Evolutionary conservation across 2,329 filamentous ascomycete genomes (phyloP), one percentile per base, ranked within the genome.

Genomic region (Colletotrichum sp.): DNA sequence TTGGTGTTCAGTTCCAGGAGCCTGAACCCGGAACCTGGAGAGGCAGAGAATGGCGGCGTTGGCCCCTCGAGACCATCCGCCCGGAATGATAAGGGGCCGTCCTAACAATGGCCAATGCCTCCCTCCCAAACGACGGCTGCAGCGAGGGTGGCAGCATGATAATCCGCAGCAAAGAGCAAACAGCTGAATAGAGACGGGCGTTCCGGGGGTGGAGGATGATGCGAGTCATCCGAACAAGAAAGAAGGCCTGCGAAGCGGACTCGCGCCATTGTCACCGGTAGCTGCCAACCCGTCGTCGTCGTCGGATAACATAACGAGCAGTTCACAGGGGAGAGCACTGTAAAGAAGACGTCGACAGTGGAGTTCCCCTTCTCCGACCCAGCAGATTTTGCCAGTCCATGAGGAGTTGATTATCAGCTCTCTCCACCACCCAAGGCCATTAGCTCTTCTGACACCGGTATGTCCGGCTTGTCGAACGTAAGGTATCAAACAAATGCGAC

Each of bases 391-490:
- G 58, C 69, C 32, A 64, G 59, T 34, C 34, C 58, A 52, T 52
- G 36, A 65, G 32, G 62, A 32, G 48, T 28, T n/a, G 26, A 28
- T 10, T 30, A 58, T 64, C 63, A 68, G 69, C 58, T 58, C 63
- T 48, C 58, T 68, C 69, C 55, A 62, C 61, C 24, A 34, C 24
- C 21, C 18, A 34, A 52, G 24, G 24, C 38, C 21, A 26, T 38
- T 63, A 68, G 43, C 52, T 75, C 36, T 58, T 69, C 56, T 68
- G 70, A 64, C 59, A 73, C 64, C 69, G 69, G 69, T 64, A 28
- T 55, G 63, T 38, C 70, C 64, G 58, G 69, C 67, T 70, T 58
- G 52, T 67, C 24, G 38, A 43, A 63, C n/a, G 63, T 12, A 48
- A 48, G 38, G 38, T 59, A 58, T 64, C 69, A 73, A 69, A 55